Conservation (phyloP, 805 yeast genomes). For the Wickerhamiella shivajii region DNA sequence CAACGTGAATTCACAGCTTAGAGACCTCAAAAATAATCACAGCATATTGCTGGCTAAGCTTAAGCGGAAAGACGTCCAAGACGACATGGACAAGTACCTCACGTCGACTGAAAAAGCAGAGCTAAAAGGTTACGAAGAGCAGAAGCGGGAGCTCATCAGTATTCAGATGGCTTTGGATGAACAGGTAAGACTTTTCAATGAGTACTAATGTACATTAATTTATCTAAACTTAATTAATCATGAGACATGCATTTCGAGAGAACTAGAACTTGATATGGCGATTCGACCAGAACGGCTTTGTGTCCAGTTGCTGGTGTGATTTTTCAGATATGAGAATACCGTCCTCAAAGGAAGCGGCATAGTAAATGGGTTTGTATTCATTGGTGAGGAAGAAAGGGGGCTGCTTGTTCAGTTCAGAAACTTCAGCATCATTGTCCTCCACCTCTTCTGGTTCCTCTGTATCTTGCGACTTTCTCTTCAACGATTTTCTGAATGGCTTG, state of each 20-base stretch:
- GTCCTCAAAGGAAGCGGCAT: conserved; percentile 39
- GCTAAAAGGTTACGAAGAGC: conserved; percentile 35
- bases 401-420: conserved; percentile 25
- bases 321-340: conserved; percentile 62
- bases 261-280: conserved; percentile 15
- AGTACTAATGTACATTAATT: conserved; percentile 18
- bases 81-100: conserved; percentile 59
- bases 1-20: conserved; percentile 24
- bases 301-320: conserved; percentile 31
- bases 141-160: conserved; percentile 23
- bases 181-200: conserved; percentile 27
- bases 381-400: conserved; percentile 51
- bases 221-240: too few species aligned
- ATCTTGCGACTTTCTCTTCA: conserved; percentile 25
- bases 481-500: conserved; percentile 32
- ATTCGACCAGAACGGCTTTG: conserved; percentile 27
- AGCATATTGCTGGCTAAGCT: conserved; percentile 60
- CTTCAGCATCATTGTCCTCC: conserved; percentile 18
- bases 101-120: conserved; percentile 64
- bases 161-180: conserved; percentile 24
- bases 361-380: conserved; percentile 59
- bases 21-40: conserved; percentile 38
- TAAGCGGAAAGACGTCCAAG: conserved; percentile 80
- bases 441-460: conserved; percentile 9
- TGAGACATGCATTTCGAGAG: too few species aligned